These are phyloP conservation scores for Madurella fahalii DNA, from an alignment of 2,329 filamentous ascomycete species.

Conservation along the genomic window DNA sequence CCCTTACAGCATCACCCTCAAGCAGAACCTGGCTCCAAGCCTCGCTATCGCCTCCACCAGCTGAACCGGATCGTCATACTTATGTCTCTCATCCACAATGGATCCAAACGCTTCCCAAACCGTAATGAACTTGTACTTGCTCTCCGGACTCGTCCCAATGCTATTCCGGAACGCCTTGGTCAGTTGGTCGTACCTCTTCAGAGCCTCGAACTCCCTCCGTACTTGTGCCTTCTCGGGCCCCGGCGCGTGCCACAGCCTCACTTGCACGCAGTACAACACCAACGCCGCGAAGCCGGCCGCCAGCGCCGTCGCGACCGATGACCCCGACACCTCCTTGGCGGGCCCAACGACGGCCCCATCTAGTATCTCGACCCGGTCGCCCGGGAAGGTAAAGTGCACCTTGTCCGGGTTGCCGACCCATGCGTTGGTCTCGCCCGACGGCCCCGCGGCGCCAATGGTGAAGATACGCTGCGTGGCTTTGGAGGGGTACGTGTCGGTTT, in stretches of 20 bases:
- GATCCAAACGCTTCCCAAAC: conserved; percentile 9
- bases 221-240: conserved; percentile 1
- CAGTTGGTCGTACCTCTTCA: conserved; percentile 25
- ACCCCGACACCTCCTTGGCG: conserved; percentile 19
- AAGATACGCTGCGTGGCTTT: conserved; percentile 17
- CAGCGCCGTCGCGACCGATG: conserved; percentile 30
- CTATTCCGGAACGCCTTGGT: conserved; percentile 18
- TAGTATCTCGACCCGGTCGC: conserved; percentile 25
- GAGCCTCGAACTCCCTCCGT: conserved; percentile 14
- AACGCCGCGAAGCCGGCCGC: conserved; percentile 31
- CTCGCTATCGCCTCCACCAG: too few species aligned
- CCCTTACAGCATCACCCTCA: too few species aligned
- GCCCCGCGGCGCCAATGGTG: conserved; percentile 29
- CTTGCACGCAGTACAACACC: conserved; percentile 27
- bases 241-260: conserved; percentile 12
- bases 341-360: neutral
- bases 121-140: conserved; percentile 21
- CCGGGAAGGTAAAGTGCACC: conserved; percentile 32
- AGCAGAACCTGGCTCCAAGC: too few species aligned
- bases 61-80: too few species aligned
- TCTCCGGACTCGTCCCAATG: conserved; percentile 20
- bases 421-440: conserved; percentile 20
- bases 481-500: conserved; percentile 17
- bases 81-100: too few species aligned
- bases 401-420: conserved; percentile 21